These are phyloP conservation scores for Oemleria cerasiformis DNA, from an alignment of 306 rosid species.

Conservation along the genomic window DNA sequence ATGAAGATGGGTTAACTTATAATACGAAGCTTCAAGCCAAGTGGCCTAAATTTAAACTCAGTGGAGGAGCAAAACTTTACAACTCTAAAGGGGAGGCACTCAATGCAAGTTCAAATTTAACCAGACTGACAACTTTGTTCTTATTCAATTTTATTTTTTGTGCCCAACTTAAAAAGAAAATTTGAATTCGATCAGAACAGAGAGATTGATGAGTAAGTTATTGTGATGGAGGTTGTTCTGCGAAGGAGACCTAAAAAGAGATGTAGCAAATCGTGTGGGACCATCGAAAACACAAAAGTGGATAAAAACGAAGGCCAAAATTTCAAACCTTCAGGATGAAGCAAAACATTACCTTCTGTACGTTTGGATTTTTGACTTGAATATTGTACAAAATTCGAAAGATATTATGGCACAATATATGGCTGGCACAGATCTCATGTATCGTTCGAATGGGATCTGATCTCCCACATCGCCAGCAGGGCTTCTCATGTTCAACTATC, in stretches of 20 bases:
- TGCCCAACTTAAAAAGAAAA: too few species aligned
- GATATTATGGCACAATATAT: background rate
- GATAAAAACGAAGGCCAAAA: background rate
- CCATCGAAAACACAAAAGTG: slow-evolving; percentile 18
- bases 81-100: background rate
- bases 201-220: too few species aligned
- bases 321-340: slow-evolving; percentile 20
- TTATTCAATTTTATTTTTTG: too few species aligned
- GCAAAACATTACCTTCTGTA: slow-evolving; percentile 14
- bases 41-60: background rate
- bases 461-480: background rate
- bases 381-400: background rate
- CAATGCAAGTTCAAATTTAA: background rate
- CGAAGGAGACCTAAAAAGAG: background rate
- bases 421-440: background rate
- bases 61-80: background rate
- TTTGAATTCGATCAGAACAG: too few species aligned
- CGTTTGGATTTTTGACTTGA: background rate
- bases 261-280: background rate
- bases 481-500: background rate
- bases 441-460: too few species aligned
- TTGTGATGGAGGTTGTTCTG: too few species aligned
- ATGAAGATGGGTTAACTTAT: background rate
- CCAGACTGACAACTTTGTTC: too few species aligned
- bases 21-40: background rate